Conservation (phyloP, 768 basidiomycete genomes). For the Clathrus columnatus region DNA sequence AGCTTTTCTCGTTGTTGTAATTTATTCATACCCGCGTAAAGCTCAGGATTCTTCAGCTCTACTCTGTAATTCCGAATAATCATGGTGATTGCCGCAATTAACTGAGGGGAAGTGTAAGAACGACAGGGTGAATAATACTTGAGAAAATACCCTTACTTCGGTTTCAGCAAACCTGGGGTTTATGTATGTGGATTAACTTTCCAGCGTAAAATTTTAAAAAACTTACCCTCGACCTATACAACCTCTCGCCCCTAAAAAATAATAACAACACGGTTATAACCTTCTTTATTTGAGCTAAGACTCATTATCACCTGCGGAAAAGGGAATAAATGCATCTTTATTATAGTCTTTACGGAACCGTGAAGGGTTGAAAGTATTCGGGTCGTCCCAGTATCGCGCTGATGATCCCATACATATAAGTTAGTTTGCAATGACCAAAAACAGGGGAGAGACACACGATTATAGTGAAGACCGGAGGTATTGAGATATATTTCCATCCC, state of each 20-base stretch:
- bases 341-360: conserved; percentile 47
- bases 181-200: neutral
- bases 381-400: conserved; percentile 52
- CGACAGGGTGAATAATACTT: neutral
- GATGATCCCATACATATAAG: neutral
- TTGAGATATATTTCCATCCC: conserved; percentile 31
- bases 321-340: conserved; percentile 46
- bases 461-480: conserved; percentile 38
- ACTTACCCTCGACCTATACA: conserved; percentile 12
- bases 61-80: conserved; percentile 39
- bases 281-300: neutral
- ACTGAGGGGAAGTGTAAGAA: neutral
- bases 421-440: neutral
- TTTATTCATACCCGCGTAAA: neutral
- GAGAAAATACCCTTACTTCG: neutral
- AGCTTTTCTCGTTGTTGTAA: conserved; percentile 5
- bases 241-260: conserved; percentile 6
- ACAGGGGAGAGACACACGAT: conserved; percentile 29
- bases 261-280: neutral
- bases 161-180: conserved; percentile 1
- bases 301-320: conserved; percentile 31
- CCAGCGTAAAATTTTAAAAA: neutral
- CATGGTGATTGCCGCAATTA: conserved; percentile 28
- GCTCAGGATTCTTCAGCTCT: conserved; percentile 31
- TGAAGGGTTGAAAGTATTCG: conserved; percentile 35